Percentiles rank a stretch among this genome's conserved stretches.
Conservation (phyloP, 768 basidiomycete species). For the Pisolithus marmoratus region DNA sequence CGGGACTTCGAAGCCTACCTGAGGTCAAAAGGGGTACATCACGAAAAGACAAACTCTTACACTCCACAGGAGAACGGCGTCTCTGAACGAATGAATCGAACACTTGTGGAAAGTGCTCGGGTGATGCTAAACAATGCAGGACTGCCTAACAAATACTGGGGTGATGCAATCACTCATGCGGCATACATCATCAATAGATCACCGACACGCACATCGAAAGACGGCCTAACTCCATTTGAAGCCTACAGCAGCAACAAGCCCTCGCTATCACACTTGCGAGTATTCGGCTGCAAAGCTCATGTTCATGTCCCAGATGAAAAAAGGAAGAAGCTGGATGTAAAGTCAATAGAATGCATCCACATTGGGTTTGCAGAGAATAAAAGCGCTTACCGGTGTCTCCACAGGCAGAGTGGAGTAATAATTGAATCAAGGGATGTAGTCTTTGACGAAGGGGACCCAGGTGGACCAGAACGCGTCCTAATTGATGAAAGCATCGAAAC, state of each 20-base stretch:
- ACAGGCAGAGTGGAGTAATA: neutral
- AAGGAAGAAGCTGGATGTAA: neutral
- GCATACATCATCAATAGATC: too few relatives aligned
- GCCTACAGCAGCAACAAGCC: too few relatives aligned
- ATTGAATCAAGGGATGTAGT: neutral
- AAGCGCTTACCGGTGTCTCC: neutral
- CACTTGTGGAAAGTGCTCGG: neutral
- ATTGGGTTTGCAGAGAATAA: neutral
- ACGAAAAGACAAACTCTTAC: slow-evolving; percentile 3
- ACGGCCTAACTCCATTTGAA: too few relatives aligned
- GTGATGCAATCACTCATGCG: neutral
- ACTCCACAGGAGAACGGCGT: slow-evolving; percentile 5
- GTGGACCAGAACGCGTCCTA: neutral
- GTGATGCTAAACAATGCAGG: neutral
- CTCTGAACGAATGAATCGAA: slow-evolving; percentile 1
- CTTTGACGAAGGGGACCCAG: neutral
- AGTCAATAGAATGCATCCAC: too few relatives aligned
- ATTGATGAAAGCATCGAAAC: too few relatives aligned
- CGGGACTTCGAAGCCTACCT: slow-evolving; percentile 12
- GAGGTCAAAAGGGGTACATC: slow-evolving; percentile 4
- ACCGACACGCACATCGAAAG: too few relatives aligned
- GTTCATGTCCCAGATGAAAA: too few relatives aligned
- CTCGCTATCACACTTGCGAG: too few relatives aligned
- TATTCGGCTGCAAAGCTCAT: too few relatives aligned
- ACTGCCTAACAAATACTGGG: neutral